Conservation (phyloP, 352 stramenopile genomes). For the Phytophthora ohioensis region DNA sequence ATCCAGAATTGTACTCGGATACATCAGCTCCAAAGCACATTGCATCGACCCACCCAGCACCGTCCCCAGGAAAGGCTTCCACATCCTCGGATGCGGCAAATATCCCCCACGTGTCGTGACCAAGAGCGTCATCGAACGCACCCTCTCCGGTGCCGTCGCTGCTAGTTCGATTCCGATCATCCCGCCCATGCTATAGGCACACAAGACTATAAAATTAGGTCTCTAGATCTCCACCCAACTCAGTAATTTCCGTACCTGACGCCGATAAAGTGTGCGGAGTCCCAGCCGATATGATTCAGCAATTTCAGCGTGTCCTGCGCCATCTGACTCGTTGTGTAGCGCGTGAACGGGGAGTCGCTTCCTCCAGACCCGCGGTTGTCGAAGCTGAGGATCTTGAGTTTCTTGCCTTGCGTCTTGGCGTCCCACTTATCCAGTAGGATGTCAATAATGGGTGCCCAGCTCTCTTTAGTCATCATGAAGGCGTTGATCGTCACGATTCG, state of each 20-base stretch:
- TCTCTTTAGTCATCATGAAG: conserved; percentile 55
- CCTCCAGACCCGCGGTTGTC: conserved; percentile 62
- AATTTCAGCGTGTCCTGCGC: conserved; percentile 53
- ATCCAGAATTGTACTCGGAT: conserved; percentile 34
- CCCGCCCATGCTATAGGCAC: conserved; percentile 45
- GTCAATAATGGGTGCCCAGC: conserved; percentile 48
- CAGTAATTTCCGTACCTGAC: conserved; percentile 26
- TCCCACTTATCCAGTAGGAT: conserved; percentile 49
- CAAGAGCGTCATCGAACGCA: conserved; percentile 47
- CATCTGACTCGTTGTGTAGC: conserved; percentile 64
- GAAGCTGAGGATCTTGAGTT: conserved; percentile 49
- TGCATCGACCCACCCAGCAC: conserved; percentile 36
- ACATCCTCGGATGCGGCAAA: conserved; percentile 36
- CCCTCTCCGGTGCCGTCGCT: conserved; percentile 32
- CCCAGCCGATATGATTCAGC: conserved; percentile 53
- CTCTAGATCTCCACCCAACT: neutral
- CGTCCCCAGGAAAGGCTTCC: conserved; percentile 40
- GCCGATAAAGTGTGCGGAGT: conserved; percentile 51
- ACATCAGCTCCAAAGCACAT: conserved; percentile 42
- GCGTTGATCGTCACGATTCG: conserved; percentile 55
- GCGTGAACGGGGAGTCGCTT: conserved; percentile 41
- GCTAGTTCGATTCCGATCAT: conserved; percentile 58
- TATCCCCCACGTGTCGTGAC: conserved; percentile 46
- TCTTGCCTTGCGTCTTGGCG: conserved; percentile 20
- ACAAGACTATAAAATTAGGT: conserved; percentile 11